phyloP scores from a whole-genome alignment of 83 land plant genomes.

The Picea abies region DNA sequence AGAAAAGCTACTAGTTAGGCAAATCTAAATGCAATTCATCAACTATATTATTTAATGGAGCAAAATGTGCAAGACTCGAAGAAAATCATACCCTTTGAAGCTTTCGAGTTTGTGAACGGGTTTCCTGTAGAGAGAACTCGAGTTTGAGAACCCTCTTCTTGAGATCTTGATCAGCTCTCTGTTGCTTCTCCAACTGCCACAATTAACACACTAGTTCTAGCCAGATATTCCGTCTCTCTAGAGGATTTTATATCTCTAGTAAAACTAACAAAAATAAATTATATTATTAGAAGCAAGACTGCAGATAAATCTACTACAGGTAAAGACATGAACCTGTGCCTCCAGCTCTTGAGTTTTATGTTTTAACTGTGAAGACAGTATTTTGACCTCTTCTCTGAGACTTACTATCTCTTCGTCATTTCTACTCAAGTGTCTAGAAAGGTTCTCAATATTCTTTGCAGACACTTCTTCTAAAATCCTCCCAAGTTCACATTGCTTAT shows the following conservation, averaged over 20 bases:
- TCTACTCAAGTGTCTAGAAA: neutral
- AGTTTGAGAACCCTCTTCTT: neutral
- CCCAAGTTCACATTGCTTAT: neutral
- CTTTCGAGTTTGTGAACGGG: conserved; percentile 1
- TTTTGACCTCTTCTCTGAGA: conserved; percentile 60
- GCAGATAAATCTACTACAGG: neutral
- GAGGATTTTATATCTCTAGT: too few species aligned
- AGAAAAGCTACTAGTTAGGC: too few species aligned
- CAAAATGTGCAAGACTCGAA: too few species aligned
- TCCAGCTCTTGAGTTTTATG: conserved; percentile 67
- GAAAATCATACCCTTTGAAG: neutral
- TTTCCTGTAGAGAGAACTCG: neutral
- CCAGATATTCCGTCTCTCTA: too few species aligned
- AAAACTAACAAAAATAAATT: too few species aligned
- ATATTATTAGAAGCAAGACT: too few species aligned
- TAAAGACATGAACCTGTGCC: conserved; percentile 44
- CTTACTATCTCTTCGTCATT: conserved; percentile 73
- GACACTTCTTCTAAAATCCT: conserved; percentile 9
- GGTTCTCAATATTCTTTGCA: conserved; percentile 13
- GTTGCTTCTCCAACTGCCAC: neutral
- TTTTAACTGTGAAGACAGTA: conserved; percentile 66
- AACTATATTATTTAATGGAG: too few species aligned
- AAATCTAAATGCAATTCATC: too few species aligned
- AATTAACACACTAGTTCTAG: neutral
- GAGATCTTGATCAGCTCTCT: neutral